These are phyloP conservation scores for Epithele typhae DNA, from an alignment of 768 basidiomycete species.

Conservation along the genomic window DNA sequence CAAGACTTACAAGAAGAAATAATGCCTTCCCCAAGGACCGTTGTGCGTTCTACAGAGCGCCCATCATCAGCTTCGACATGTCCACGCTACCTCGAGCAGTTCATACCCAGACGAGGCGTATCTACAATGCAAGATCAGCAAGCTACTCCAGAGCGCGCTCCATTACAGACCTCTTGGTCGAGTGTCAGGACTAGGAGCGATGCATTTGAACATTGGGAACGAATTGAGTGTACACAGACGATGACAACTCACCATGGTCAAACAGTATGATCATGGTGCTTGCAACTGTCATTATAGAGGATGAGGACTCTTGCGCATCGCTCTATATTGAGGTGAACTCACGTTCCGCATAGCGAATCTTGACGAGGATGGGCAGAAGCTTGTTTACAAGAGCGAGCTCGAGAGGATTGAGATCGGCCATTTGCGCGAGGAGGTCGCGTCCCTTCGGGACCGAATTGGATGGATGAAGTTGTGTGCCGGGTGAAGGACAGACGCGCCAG, in stretches of 20 bases:
- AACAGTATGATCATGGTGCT: slow-evolving; percentile 48
- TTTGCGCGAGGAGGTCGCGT: too few relatives aligned
- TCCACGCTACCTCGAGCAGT: not conserved
- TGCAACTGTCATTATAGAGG: slow-evolving; percentile 35
- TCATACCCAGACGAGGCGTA: slow-evolving; percentile 52
- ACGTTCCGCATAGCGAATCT: slow-evolving; percentile 19
- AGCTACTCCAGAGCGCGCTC: not conserved
- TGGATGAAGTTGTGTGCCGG: too few relatives aligned
- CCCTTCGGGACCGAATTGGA: too few relatives aligned
- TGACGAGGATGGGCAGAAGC: slow-evolving; percentile 9
- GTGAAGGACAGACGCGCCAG: too few relatives aligned
- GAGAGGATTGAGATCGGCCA: too few relatives aligned
- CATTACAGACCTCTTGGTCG: slow-evolving; percentile 44
- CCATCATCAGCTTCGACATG: not conserved
- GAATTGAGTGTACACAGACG: not conserved
- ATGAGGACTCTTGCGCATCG: not conserved
- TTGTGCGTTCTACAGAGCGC: slow-evolving; percentile 37
- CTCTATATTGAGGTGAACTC: not conserved
- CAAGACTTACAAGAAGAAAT: slow-evolving; percentile 47
- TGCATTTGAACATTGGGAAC: not conserved
- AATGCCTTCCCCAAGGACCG: slow-evolving; percentile 53
- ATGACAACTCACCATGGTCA: slow-evolving; percentile 45
- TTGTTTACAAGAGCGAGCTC: slow-evolving; percentile 1
- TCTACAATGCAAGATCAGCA: slow-evolving; percentile 33
- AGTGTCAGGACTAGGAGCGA: slow-evolving; percentile 41